Evolutionary conservation across 1,284 basidiomycete genomes (phyloP).

Genomic region (Pseudozyma sp.): DNA sequence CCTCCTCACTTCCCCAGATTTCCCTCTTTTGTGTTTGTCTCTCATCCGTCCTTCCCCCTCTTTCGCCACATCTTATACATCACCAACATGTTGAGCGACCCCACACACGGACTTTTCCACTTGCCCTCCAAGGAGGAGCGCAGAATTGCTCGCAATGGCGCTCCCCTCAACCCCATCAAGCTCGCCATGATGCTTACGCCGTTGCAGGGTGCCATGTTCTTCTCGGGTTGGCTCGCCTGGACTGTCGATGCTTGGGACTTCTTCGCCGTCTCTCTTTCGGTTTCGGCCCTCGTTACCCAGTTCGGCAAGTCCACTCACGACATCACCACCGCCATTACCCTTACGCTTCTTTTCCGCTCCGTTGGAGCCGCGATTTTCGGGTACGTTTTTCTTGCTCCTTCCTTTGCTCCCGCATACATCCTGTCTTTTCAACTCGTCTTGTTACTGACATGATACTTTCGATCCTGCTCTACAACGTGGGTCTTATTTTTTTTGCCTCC

Average conservation of each 20-base stretch:
- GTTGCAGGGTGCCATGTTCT: slow-evolving; percentile 57
- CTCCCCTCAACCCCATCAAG: slow-evolving; percentile 63
- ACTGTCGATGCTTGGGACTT: slow-evolving; percentile 66
- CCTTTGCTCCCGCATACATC: not conserved
- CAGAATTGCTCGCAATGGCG: slow-evolving; percentile 52
- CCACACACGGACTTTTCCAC: slow-evolving; percentile 64
- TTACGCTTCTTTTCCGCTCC: slow-evolving; percentile 90
- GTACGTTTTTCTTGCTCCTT: slow-evolving; percentile 9
- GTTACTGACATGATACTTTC: too few relatives aligned
- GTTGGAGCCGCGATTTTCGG: slow-evolving; percentile 85
- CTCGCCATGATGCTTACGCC: slow-evolving; percentile 55
- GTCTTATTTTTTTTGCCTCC: not conserved
- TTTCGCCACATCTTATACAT: not conserved
- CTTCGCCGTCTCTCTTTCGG: slow-evolving; percentile 64
- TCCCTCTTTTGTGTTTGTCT: not conserved
- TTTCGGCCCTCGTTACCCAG: slow-evolving; percentile 30
- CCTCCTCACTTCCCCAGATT: not conserved
- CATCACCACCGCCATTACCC: slow-evolving; percentile 78
- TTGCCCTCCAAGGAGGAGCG: slow-evolving; percentile 64
- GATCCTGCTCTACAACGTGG: too few relatives aligned
- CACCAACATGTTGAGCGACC: slow-evolving; percentile 48
- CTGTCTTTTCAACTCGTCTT: not conserved
- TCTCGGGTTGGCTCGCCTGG: slow-evolving; percentile 64
- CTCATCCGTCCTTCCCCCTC: not conserved
- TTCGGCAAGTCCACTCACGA: slow-evolving; percentile 33